phyloP scores from a whole-genome alignment of 352 stramenopile genomes.

The Phytophthora parvispora region DNA sequence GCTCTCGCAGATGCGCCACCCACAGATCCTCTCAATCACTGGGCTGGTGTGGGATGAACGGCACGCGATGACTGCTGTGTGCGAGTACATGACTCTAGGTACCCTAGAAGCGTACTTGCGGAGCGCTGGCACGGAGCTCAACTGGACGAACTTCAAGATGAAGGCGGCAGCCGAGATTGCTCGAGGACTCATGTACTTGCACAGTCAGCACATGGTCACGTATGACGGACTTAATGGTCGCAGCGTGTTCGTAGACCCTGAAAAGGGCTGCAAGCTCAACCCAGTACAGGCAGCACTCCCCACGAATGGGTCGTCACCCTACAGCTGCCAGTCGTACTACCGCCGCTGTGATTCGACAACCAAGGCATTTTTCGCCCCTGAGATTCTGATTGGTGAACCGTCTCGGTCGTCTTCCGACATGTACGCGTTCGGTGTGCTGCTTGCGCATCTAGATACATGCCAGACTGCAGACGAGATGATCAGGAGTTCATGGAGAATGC shows the following conservation, averaged over 20 bases:
- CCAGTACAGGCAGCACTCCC: constrained; percentile 75
- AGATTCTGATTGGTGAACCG: constrained; percentile 58
- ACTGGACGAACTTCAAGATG: constrained; percentile 85
- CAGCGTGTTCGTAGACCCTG: constrained; percentile 78
- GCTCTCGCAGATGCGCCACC: constrained; percentile 76
- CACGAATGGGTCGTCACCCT: constrained; percentile 42
- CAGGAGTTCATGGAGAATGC: constrained; percentile 62
- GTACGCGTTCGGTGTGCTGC: constrained; percentile 80
- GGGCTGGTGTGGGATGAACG: constrained; percentile 74
- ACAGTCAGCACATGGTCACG: constrained; percentile 75
- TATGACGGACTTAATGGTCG: constrained; percentile 78
- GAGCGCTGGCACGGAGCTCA: constrained; percentile 44
- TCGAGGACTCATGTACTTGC: constrained; percentile 79
- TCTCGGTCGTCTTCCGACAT: constrained; percentile 69
- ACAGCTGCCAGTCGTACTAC: constrained; percentile 39
- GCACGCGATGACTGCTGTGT: constrained; percentile 71
- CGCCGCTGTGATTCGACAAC: constrained; percentile 35
- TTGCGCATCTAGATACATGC: constrained; percentile 67
- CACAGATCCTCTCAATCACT: constrained; percentile 67
- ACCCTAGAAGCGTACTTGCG: constrained; percentile 73
- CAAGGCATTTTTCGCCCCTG: constrained; percentile 63
- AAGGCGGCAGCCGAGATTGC: constrained; percentile 75
- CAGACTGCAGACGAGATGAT: constrained; percentile 77
- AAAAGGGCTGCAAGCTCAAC: constrained; percentile 85
- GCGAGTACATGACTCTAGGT: constrained; percentile 76